These are phyloP conservation scores for Pulveroboletus sp. DNA, from an alignment of 768 basidiomycete species.

Conservation along the genomic window DNA sequence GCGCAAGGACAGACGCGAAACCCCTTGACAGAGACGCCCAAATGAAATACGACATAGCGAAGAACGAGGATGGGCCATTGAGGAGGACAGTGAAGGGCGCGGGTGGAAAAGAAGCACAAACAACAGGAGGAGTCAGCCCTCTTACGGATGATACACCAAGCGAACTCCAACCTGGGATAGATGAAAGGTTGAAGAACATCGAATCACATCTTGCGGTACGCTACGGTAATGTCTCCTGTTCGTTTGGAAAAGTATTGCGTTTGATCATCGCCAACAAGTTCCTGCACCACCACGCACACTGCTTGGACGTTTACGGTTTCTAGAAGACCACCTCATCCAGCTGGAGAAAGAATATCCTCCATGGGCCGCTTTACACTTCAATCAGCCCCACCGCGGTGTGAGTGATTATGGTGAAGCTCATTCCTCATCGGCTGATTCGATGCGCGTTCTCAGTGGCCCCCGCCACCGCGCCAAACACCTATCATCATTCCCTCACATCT, in stretches of 20 bases:
- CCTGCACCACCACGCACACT: constrained; percentile 66
- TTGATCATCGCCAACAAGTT: constrained; percentile 40
- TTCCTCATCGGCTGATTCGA: neutral
- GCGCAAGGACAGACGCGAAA: constrained; percentile 73
- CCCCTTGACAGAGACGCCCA: constrained; percentile 68
- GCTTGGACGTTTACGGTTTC: constrained; percentile 57
- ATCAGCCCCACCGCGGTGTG: constrained; percentile 78
- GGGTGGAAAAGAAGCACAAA: constrained; percentile 8
- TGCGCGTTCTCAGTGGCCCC: constrained; percentile 65
- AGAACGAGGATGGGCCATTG: constrained; percentile 75
- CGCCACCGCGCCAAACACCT: constrained; percentile 73
- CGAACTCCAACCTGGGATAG: constrained; percentile 52
- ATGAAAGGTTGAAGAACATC: constrained; percentile 60
- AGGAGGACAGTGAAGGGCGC: constrained; percentile 49
- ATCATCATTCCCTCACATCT: constrained; percentile 74
- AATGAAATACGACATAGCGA: constrained; percentile 87
- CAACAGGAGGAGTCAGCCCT: constrained; percentile 9
- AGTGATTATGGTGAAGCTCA: constrained; percentile 26
- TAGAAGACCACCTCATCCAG: constrained; percentile 74
- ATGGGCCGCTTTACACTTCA: constrained; percentile 87
- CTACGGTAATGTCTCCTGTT: constrained; percentile 51
- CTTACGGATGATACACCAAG: constrained; percentile 34
- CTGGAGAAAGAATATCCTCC: constrained; percentile 82
- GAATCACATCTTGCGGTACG: constrained; percentile 71
- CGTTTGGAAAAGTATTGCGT: neutral